A percentile compares a stretch with the other conserved stretches of the same genome.
Evolutionary conservation across 2,329 filamentous ascomycete species (phyloP).

Genomic region (Exophiala oligosperma): DNA sequence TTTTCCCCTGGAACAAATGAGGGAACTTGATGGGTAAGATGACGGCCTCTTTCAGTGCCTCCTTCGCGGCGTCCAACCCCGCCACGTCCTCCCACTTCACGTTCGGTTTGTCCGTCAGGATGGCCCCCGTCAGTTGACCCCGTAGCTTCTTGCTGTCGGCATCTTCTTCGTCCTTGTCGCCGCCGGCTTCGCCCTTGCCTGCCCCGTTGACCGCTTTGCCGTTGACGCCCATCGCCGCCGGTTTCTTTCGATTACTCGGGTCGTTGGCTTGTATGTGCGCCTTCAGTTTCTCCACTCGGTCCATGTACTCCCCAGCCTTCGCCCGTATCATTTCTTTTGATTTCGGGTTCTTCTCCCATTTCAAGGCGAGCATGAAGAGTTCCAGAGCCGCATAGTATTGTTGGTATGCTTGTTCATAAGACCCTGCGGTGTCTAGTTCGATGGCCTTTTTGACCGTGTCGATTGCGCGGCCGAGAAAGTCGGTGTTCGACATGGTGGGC

Average conservation of each 20-base stretch:
- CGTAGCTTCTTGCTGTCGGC: conserved; percentile 94
- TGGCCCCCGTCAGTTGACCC: conserved; percentile 85
- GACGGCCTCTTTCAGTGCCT: conserved; percentile 95
- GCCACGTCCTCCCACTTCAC: conserved; percentile 98
- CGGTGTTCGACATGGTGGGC: conserved; percentile 83
- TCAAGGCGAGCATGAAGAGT: conserved; percentile 96
- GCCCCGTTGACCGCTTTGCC: conserved; percentile 51
- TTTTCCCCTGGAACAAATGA: conserved; percentile 90
- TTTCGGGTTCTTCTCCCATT: conserved; percentile 99
- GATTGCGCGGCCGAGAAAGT: conserved; percentile 96
- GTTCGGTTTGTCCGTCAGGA: conserved; percentile 92
- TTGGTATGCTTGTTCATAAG: conserved; percentile 97
- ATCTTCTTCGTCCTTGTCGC: conserved; percentile 70
- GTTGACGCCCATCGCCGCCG: conserved; percentile 53
- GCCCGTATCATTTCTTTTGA: conserved; percentile 96
- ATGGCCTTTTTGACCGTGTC: conserved; percentile 97
- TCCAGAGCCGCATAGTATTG: conserved; percentile 94
- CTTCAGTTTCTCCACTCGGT: conserved; percentile 97
- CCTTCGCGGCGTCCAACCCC: conserved; percentile 89
- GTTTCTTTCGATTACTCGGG: conserved; percentile 52
- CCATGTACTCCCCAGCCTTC: conserved; percentile 97
- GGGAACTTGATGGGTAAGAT: conserved; percentile 98
- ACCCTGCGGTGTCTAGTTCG: conserved; percentile 89
- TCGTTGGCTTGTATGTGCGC: conserved; percentile 78
- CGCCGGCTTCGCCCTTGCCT: conserved; percentile 58